Base-by-base conservation (phyloP, 345 rosid species). In the Syzygium grande region DNA sequence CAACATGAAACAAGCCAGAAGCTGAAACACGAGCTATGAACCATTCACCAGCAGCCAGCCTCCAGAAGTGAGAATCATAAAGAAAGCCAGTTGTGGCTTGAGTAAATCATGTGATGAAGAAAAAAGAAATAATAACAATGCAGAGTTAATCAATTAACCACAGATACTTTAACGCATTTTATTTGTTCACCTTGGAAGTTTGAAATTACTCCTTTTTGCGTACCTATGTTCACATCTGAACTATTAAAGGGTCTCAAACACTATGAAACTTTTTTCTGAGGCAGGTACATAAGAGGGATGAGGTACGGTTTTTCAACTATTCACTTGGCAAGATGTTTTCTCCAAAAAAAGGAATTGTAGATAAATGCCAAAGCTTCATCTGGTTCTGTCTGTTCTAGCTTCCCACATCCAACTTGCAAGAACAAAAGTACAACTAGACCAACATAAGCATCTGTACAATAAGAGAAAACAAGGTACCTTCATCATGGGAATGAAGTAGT, bases 1-100 rank as follows among this genome's bases (percentile, higher is more conserved):
- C 99, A 89, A 95, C 93, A 88, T 97, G 98, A 89, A 96, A 95
- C 88, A 97, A 88, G 23, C 99, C 99, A 87, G 99, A 97, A 5
- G 98, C 92, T 11, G 99, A 97, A 88, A 96, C 98, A 90, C 98
- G 94, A 86, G 99, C 95, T 27, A 99, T 96, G 92, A 97, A 97
- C 99, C 99, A 97, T 91, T 97, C 99, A 79, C 98, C 99, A 86
- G 97, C 94, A 13, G 99, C 99, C 92, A 97, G 90, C 90, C 99
- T 92, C 99, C 96, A 92, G 86, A 88, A n/a, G 85, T 65, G 49
- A 63, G 85, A 80, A 43, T 29, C 13, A 73, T 58, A 68, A 30
- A 68, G 46, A 68, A 68, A 68, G 79, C 46, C 23, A 0, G 19
- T 68, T 4, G 23, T 1, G 7, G 46, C 79, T 68, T 68, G 21